A percentile compares a stretch with the other conserved stretches of the same genome.
Conservation (phyloP, 1,139 yeast species). For the Arxiozyma heterogenica region DNA sequence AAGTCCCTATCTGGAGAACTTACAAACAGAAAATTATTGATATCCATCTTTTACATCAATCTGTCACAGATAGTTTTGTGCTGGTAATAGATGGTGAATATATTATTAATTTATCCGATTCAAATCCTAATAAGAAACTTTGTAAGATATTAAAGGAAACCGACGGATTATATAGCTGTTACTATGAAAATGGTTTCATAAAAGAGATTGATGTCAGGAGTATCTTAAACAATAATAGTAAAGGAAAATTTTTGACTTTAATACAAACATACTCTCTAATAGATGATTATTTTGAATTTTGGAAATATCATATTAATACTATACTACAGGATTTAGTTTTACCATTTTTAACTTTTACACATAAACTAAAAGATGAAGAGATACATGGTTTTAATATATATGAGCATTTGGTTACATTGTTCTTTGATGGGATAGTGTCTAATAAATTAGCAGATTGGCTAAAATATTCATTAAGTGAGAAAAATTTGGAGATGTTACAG, state of each 20-base stretch:
- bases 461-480: slow-evolving; percentile 49
- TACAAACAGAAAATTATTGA: slow-evolving; percentile 4
- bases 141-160: neutral
- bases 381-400: slow-evolving; percentile 9
- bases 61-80: slow-evolving; percentile 1
- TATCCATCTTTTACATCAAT: slow-evolving; percentile 9
- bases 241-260: neutral
- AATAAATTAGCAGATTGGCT: slow-evolving; percentile 40
- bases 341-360: slow-evolving; percentile 15
- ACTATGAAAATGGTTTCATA: slow-evolving; percentile 11
- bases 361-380: slow-evolving; percentile 11
- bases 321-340: slow-evolving; percentile 10
- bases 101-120: neutral
- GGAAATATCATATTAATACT: slow-evolving; percentile 13
- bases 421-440: slow-evolving; percentile 17
- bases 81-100: slow-evolving; percentile 8
- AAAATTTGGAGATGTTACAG: slow-evolving; percentile 55
- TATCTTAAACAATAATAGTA: neutral
- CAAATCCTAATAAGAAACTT: neutral
- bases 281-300: slow-evolving; percentile 9
- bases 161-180: slow-evolving; percentile 8
- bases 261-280: slow-evolving; percentile 2
- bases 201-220: slow-evolving; percentile 4
- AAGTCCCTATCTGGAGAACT: slow-evolving; percentile 3
- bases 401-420: slow-evolving; percentile 9